Percentiles rank a stretch among this genome's conserved stretches.
These are phyloP conservation scores for Schizophyllum amplum DNA, from an alignment of 1,284 basidiomycete species.

Conservation along the genomic window DNA sequence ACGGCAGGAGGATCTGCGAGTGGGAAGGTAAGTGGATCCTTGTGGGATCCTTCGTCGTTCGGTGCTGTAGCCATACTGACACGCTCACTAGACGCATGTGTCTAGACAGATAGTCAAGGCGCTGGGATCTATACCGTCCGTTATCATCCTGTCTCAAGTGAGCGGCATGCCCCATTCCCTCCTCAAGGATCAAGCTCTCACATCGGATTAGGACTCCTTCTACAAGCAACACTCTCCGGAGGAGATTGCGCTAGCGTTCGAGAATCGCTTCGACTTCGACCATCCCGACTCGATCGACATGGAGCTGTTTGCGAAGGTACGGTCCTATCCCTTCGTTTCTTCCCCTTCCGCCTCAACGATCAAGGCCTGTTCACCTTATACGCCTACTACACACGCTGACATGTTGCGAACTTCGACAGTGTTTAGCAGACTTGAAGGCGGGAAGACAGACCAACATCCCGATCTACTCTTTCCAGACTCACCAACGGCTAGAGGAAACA, in stretches of 20 bases:
- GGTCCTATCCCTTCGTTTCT: constrained; percentile 16
- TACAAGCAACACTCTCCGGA: constrained; percentile 79
- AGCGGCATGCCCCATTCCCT: constrained; percentile 7
- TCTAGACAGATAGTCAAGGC: constrained; percentile 79
- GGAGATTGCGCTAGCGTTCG: constrained; percentile 74
- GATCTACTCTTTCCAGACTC: constrained; percentile 88
- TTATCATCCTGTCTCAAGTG: constrained; percentile 84
- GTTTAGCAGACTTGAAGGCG: constrained; percentile 76
- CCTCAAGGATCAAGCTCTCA: background rate
- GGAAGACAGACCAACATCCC: constrained; percentile 83
- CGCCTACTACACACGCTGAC: background rate
- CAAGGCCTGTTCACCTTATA: background rate
- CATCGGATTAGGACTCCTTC: constrained; percentile 72
- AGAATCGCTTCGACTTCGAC: constrained; percentile 88
- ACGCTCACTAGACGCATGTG: constrained; percentile 69
- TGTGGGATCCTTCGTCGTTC: too few relatives aligned
- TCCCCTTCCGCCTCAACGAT: background rate
- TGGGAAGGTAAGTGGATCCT: constrained; percentile 37
- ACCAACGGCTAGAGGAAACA: constrained; percentile 80
- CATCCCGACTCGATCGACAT: constrained; percentile 93
- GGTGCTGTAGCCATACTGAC: constrained; percentile 8
- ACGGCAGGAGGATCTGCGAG: constrained; percentile 78
- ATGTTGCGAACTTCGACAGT: constrained; percentile 42
- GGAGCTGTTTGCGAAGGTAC: constrained; percentile 73
- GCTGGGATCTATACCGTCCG: constrained; percentile 79